Evolutionary conservation across 257 asterid species (phyloP).

Genomic region (Cinchona pubescens): DNA sequence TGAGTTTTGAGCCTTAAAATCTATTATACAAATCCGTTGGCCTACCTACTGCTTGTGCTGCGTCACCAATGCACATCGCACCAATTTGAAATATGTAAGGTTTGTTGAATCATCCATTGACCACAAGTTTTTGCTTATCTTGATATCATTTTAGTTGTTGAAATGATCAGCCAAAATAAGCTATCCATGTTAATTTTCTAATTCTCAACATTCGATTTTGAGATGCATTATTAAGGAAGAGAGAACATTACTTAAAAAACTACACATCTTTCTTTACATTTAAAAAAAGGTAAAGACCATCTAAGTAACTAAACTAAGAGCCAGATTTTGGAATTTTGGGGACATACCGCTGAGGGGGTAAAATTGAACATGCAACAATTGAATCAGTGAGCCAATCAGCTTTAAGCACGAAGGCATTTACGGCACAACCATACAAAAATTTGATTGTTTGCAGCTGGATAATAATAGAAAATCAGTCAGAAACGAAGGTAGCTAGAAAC

Average conservation of each 20-base stretch:
- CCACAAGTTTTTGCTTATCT: neutral
- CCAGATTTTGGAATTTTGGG: slow-evolving; percentile 11
- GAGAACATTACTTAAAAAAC: neutral
- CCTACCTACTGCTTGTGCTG: too few species aligned
- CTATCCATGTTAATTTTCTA: neutral
- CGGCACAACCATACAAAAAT: slow-evolving; percentile 81
- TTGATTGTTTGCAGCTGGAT: slow-evolving; percentile 73
- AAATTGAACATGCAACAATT: slow-evolving; percentile 50
- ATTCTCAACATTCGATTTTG: neutral
- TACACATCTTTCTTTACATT: neutral
- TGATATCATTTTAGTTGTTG: neutral
- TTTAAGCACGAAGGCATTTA: slow-evolving; percentile 58
- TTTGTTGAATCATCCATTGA: neutral
- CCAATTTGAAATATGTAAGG: too few species aligned
- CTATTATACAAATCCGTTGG: too few species aligned
- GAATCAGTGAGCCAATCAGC: slow-evolving; percentile 77
- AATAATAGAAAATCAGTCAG: slow-evolving; percentile 18
- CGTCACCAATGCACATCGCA: too few species aligned
- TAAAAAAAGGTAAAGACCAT: neutral
- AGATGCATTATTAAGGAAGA: neutral
- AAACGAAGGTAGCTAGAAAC: neutral
- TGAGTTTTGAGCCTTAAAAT: too few species aligned
- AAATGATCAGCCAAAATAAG: neutral
- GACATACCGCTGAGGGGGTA: slow-evolving; percentile 63
- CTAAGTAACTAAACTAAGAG: neutral